These are phyloP conservation scores for Boletus sp. DNA, from an alignment of 1,284 basidiomycete species.

Conservation along the genomic window DNA sequence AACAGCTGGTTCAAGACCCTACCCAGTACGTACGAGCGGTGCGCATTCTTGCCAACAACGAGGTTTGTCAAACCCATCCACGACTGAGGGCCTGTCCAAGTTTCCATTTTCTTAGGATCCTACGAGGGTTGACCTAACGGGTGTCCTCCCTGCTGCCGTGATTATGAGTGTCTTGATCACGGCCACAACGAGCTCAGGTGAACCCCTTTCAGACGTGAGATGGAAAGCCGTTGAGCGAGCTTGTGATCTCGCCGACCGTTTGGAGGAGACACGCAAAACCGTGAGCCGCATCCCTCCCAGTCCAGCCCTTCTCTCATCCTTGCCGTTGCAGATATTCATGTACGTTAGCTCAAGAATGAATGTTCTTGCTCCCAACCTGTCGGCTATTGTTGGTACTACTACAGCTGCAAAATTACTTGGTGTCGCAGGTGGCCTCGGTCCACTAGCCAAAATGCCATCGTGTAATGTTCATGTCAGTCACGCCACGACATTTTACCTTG, in stretches of 20 bases:
- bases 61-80: conserved; percentile 42
- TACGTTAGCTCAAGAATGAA: conserved; percentile 99
- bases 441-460: conserved; percentile 91
- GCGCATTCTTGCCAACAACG: conserved; percentile 81
- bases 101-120: conserved; percentile 54
- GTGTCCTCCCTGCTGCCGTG: conserved; percentile 85
- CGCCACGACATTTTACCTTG: background rate
- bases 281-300: conserved; percentile 39
- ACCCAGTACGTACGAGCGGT: conserved; percentile 93
- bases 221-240: conserved; percentile 86
- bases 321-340: conserved; percentile 75
- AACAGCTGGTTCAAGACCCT: conserved; percentile 91
- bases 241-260: conserved; percentile 81
- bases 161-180: conserved; percentile 97
- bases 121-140: conserved; percentile 77
- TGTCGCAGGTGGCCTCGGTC: conserved; percentile 91
- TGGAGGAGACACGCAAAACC: conserved; percentile 87
- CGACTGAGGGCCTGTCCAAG: background rate
- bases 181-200: conserved; percentile 87
- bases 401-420: conserved; percentile 98
- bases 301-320: conserved; percentile 6
- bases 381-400: conserved; percentile 95
- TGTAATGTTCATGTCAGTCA: conserved; percentile 89
- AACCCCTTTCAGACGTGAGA: conserved; percentile 64
- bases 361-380: conserved; percentile 96